Evolutionary conservation across 1,284 basidiomycete species (phyloP).

Genomic region (Irpex sp.): DNA sequence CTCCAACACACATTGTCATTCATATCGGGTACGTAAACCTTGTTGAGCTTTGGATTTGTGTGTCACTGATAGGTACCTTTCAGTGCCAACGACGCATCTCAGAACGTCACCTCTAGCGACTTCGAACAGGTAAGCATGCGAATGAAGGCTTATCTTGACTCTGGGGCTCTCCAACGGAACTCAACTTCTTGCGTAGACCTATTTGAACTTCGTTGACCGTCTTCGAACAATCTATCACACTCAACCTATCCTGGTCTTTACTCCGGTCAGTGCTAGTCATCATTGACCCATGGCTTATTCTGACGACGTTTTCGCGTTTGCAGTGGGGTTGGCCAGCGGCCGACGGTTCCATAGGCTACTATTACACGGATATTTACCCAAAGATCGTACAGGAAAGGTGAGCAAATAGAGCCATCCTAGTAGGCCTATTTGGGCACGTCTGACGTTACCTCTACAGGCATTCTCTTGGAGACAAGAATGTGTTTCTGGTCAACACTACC

Average conservation of each 20-base stretch:
- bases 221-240: conserved; percentile 41
- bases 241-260: conserved; percentile 52
- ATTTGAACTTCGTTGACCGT: conserved; percentile 40
- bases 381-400: conserved; percentile 41
- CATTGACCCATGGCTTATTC: conserved; percentile 1
- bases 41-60: background rate
- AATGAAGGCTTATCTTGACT: background rate
- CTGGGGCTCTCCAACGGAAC: background rate
- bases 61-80: too few relatives aligned
- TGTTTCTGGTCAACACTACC: conserved; percentile 54
- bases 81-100: conserved; percentile 44
- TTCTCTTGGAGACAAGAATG: conserved; percentile 40
- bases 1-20: conserved; percentile 48
- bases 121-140: conserved; percentile 38
- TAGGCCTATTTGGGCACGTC: background rate
- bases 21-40: conserved; percentile 44
- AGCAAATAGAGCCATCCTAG: conserved; percentile 2
- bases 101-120: conserved; percentile 38
- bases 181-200: conserved; percentile 32
- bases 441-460: conserved; percentile 21
- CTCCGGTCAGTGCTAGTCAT: conserved; percentile 36
- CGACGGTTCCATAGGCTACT: conserved; percentile 42
- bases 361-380: conserved; percentile 47
- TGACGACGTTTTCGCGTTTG: background rate
- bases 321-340: conserved; percentile 58